These are phyloP conservation scores for Candida quercuum DNA, from an alignment of 805 yeast species.

Conservation along the genomic window DNA sequence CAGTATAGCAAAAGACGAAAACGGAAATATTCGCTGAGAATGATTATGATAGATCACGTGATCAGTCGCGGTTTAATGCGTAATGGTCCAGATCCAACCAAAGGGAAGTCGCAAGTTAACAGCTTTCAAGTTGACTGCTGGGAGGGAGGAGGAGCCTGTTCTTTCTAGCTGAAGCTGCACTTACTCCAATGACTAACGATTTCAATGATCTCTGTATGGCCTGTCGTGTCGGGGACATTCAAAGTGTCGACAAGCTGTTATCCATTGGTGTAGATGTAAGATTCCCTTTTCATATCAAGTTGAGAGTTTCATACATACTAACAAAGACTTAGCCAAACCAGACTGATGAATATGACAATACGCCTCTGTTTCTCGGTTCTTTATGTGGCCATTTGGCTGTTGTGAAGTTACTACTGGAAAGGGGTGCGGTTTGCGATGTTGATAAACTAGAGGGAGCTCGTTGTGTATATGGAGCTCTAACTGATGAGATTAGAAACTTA, in stretches of 20 bases:
- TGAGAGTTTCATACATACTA: not conserved
- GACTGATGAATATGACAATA: constrained; percentile 68
- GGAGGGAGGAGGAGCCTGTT: no score
- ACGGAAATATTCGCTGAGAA: no score
- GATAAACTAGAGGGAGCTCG: constrained; percentile 80
- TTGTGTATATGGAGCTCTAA: constrained; percentile 75
- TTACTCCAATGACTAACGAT: constrained; percentile 22
- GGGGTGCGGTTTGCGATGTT: constrained; percentile 75
- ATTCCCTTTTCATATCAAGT: constrained; percentile 3
- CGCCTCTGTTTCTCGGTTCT: constrained; percentile 70
- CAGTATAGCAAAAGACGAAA: no score
- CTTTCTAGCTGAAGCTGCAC: no score
- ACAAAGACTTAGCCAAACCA: constrained; percentile 20
- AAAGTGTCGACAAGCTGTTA: constrained; percentile 52
- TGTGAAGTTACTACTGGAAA: constrained; percentile 52
- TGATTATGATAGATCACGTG: no score
- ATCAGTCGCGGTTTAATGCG: no score
- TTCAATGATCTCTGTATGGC: constrained; percentile 53
- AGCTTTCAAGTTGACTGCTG: no score
- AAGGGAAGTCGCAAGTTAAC: no score
- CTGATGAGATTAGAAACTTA: constrained; percentile 54
- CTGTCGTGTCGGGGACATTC: constrained; percentile 65
- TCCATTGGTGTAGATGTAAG: constrained; percentile 45
- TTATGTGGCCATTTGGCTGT: constrained; percentile 68
- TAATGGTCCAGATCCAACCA: no score